Evolutionary conservation across 2,329 filamentous ascomycete genomes (phyloP).

Genomic region (Fusarium sp.): DNA sequence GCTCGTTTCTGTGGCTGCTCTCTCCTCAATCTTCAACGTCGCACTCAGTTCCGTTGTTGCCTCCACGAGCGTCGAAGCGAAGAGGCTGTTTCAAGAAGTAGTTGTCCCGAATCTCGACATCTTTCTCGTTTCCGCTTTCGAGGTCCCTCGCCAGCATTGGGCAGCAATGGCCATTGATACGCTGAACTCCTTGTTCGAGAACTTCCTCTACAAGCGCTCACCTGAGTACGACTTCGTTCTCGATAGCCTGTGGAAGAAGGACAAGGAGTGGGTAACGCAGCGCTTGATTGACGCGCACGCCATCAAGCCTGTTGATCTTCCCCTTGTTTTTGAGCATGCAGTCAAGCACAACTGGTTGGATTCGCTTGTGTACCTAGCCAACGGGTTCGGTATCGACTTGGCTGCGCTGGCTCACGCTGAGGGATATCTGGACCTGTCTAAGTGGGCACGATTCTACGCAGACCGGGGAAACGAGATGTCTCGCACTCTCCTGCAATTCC

Average conservation of each 20-base stretch:
- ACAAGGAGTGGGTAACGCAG: slow-evolving; percentile 86
- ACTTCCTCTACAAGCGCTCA: slow-evolving; percentile 83
- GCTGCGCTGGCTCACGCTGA: slow-evolving; percentile 87
- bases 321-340: slow-evolving; percentile 70
- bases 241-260: slow-evolving; percentile 90
- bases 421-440: slow-evolving; percentile 80
- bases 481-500: slow-evolving; percentile 79
- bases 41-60: slow-evolving; percentile 71
- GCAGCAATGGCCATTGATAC: slow-evolving; percentile 80
- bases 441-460: slow-evolving; percentile 81
- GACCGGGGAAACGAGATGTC: slow-evolving; percentile 77
- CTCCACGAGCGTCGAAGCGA: slow-evolving; percentile 72
- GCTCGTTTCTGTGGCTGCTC: slow-evolving; percentile 87
- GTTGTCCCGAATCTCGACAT: slow-evolving; percentile 81
- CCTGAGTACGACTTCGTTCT: slow-evolving; percentile 88
- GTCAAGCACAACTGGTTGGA: slow-evolving; percentile 87
- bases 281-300: slow-evolving; percentile 87
- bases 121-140: slow-evolving; percentile 82
- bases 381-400: slow-evolving; percentile 88
- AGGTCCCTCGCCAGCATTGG: slow-evolving; percentile 80
- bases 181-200: slow-evolving; percentile 81
- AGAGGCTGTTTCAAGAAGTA: slow-evolving; percentile 74
- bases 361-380: slow-evolving; percentile 80
- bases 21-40: slow-evolving; percentile 75
- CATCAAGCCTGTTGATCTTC: slow-evolving; percentile 68